Evolutionary conservation across 2,329 filamentous ascomycete species (phyloP), one percentile per base, ranked within the genome.

Genomic region (Cladophialophora chaetospira): DNA sequence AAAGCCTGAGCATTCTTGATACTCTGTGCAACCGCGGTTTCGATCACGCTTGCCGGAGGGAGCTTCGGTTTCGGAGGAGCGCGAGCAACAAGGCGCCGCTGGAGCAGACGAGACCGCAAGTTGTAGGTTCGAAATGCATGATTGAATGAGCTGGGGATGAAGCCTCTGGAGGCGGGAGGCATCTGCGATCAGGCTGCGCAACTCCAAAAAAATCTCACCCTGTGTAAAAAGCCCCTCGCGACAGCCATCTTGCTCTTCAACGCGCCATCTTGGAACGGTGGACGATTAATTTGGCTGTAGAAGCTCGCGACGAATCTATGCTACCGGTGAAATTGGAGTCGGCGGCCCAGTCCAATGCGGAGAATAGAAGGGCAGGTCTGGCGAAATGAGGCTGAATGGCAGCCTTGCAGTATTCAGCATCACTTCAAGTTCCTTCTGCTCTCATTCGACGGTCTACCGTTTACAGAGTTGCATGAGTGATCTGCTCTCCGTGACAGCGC

Each of bases 101-200:
- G 48, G 15, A 2, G 6, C n/a, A 26, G 6, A 8, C 40, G n/a
- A 17, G 33, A n/a, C n/a, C 19, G 33, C 21, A 5, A 36, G 15
- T 8, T 3, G 11, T 15, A 21, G 15, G 19, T 11, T 4, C 13
- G 10, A 47, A 31, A 42, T 31, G 35, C 11, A 36, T 31, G 23
- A 38, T 25, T 36, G 40, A 42, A 17, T 33, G 25, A 13, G 25
- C 5, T 42, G 23, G 15, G n/a, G 35, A 29, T 15, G 4, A 4
- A 31, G n/a, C 48, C 44, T 45, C 43, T 36, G 8, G 50, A 58
- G 15, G 50, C 36, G 23, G 49, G 36, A 36, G 50, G 55, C 55
- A 58, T 58, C 36, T 51, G 48, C 25, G 23, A 11, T 44, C 26
- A 40, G 8, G 36, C 10, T 21, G 15, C 36, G 36, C 36, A 19